phyloP scores from a whole-genome alignment of 805 yeast genomes.

The Crinitomyces ghanaensis region DNA sequence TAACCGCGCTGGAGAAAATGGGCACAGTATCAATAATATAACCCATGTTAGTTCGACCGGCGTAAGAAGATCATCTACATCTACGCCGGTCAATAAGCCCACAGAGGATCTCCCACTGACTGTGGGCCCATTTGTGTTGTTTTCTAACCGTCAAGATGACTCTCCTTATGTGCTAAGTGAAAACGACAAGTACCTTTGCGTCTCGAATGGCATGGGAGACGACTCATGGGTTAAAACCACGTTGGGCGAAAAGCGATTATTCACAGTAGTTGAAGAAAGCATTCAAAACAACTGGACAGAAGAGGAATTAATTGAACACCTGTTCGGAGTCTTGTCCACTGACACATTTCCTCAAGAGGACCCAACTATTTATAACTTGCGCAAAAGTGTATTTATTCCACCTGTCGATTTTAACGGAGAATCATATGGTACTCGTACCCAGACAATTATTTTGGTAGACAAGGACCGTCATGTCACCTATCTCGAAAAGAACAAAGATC shows the following conservation, averaged over 20 bases:
- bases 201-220: conserved; percentile 20
- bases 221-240: conserved; percentile 69
- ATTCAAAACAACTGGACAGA: conserved; percentile 15
- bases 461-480: conserved; percentile 42
- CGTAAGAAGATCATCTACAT: too few relatives aligned
- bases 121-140: conserved; percentile 6
- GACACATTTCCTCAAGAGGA: conserved; percentile 28
- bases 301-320: conserved; percentile 32
- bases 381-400: conserved; percentile 60
- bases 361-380: conserved; percentile 34
- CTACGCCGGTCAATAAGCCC: too few relatives aligned
- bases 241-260: conserved; percentile 39
- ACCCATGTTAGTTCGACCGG: too few relatives aligned
- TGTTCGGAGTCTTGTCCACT: conserved; percentile 46
- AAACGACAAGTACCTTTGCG: conserved; percentile 13
- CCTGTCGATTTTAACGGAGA: conserved; percentile 39
- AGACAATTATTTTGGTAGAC: conserved; percentile 58
- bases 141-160: conserved; percentile 5
- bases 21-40: too few relatives aligned
- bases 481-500: conserved; percentile 42
- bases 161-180: conserved; percentile 2
- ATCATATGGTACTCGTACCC: conserved; percentile 81
- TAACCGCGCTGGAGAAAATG: too few relatives aligned
- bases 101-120: too few relatives aligned
- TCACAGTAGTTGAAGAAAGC: conserved; percentile 14